These are phyloP conservation scores for Puccinia polysora DNA, from an alignment of 1,284 basidiomycete genomes.

Conservation along the genomic window DNA sequence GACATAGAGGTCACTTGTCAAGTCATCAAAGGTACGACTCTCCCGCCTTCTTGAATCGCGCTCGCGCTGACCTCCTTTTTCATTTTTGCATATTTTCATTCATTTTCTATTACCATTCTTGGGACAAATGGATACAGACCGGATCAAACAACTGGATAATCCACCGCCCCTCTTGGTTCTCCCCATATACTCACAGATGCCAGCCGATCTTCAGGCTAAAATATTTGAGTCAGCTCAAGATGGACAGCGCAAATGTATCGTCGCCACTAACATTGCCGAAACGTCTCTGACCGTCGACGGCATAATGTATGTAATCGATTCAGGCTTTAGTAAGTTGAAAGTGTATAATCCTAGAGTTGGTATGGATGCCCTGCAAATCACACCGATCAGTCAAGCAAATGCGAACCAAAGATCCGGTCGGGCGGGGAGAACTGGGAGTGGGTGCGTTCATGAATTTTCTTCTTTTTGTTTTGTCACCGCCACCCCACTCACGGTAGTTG, in stretches of 20 bases:
- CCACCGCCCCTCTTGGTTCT: conserved; percentile 78
- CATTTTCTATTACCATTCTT: not conserved
- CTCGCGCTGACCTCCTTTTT: too few relatives aligned
- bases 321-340: conserved; percentile 94
- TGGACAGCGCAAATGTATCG: conserved; percentile 90
- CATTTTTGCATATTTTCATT: not conserved
- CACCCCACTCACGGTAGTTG: conserved; percentile 70
- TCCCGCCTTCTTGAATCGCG: not conserved
- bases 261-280: conserved; percentile 98
- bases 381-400: conserved; percentile 94
- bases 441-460: conserved; percentile 5
- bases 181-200: conserved; percentile 99
- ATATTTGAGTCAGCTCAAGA: conserved; percentile 94
- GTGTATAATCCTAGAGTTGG: conserved; percentile 99
- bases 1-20: conserved; percentile 96
- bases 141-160: conserved; percentile 82
- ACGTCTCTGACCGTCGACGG: conserved; percentile 97
- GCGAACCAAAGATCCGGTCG: conserved; percentile 91
- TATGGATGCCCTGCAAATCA: conserved; percentile 98
- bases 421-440: conserved; percentile 90
- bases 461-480: not conserved
- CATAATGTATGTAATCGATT: conserved; percentile 93
- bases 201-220: conserved; percentile 94
- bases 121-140: too few relatives aligned
- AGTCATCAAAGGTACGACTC: conserved; percentile 69